Base-by-base conservation (phyloP, 768 basidiomycete genomes). In the Calocybe cyanea region DNA sequence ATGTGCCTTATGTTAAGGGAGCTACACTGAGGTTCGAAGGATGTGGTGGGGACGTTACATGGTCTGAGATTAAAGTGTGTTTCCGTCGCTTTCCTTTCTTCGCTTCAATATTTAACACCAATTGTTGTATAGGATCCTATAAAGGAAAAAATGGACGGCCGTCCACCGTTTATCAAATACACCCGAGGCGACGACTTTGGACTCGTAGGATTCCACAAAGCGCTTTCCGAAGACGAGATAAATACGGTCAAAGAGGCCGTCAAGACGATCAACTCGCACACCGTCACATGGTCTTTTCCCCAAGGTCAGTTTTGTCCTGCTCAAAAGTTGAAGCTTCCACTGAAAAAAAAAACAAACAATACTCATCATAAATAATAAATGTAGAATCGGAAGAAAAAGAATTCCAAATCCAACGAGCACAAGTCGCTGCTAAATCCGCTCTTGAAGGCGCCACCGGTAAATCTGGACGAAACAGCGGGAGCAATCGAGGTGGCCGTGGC, bases 381-480 rank as follows among this genome's bases (percentile, higher is more conserved):
- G n/a, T 51, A 87, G 87, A 87, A 72, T 80, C 81, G 18, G 78
- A 78, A 39, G 87, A 89, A 55, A 83, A 80, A 56, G 65, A 67
- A 1, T 87, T 88, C 68, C 83, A 85, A 57, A 69, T 87, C 20
- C 81, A 87, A 58, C 83, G 87, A 9, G 87, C 86, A 2, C 76
- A 83, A 50, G 70, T 73, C n/a, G 82, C 85, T 3, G 87, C 86
- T 1, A 76, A 74, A 52, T 71, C 58, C 55, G 73, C 70, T 46
- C 68, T 66, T 20, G 61, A 61, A 28, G 25, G n/a, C n/a, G n/a
- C n/a, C n/a, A n/a, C n/a, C n/a, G n/a, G n/a, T n/a, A n/a, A n/a
- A n/a, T n/a, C n/a, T n/a, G 30, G 85, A 88, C 42, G 76, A 88
- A 33, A 14, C n/a, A 5, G 61, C 8, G 55, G 59, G 57, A 24